Percentiles rank a stretch among this genome's conserved stretches.
Conservation (phyloP, 306 rosid species). For the Leucaena leucocephala region DNA sequence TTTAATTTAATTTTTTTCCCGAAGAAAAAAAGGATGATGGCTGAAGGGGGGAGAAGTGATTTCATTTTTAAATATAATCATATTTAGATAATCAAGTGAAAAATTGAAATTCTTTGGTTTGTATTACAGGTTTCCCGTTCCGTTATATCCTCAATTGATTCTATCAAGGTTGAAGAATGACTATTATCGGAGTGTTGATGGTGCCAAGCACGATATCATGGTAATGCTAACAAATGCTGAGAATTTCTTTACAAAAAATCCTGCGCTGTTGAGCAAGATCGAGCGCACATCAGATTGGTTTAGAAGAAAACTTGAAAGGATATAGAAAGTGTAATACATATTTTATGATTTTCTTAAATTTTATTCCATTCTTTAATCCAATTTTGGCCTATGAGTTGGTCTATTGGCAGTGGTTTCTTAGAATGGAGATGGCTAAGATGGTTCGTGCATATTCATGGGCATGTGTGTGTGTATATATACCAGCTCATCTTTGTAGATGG, state of each 20-base stretch:
- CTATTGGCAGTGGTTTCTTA: conserved; percentile 33
- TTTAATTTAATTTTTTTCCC: neutral
- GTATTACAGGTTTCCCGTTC: conserved; percentile 65
- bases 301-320: conserved; percentile 60
- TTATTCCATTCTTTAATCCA: conserved; percentile 50
- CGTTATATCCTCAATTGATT: conserved; percentile 68
- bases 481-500: conserved; percentile 27
- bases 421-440: conserved; percentile 40
- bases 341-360: conserved; percentile 41
- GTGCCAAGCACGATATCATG: conserved; percentile 60
- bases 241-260: conserved; percentile 42
- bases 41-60: neutral
- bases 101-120: conserved; percentile 25
- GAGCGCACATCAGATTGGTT: conserved; percentile 52
- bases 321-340: conserved; percentile 43
- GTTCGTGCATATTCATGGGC: conserved; percentile 35
- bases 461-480: neutral
- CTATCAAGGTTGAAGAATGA: conserved; percentile 56
- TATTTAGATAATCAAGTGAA: neutral
- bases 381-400: conserved; percentile 40
- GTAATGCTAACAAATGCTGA: conserved; percentile 63
- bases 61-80: neutral
- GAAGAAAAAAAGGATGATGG: neutral
- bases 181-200: conserved; percentile 72
- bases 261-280: conserved; percentile 42